Percentiles rank a stretch among this genome's conserved stretches.
Evolutionary conservation across 768 basidiomycete genomes (phyloP).

Genomic region (Chalciporus chontae): DNA sequence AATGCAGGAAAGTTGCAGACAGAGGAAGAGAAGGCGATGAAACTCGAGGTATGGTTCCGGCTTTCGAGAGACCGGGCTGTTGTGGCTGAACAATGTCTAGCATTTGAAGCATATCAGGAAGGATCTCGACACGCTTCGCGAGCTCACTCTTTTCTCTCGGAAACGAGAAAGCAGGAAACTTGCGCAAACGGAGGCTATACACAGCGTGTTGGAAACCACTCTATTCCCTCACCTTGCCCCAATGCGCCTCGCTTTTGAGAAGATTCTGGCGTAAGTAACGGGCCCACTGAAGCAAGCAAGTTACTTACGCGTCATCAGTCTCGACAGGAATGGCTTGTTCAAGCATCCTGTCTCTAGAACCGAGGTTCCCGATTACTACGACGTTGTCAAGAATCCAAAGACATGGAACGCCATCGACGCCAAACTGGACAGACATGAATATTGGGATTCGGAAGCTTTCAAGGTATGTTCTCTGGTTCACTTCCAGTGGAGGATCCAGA

Average conservation of each 20-base stretch:
- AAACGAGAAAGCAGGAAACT: constrained; percentile 84
- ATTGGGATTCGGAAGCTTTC: constrained; percentile 74
- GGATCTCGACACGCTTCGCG: constrained; percentile 73
- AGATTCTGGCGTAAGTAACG: constrained; percentile 59
- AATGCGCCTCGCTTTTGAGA: constrained; percentile 64
- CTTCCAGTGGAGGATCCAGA: neutral
- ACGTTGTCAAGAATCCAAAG: constrained; percentile 84
- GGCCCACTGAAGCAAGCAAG: neutral
- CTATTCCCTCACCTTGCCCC: constrained; percentile 65
- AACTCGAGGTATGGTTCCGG: constrained; percentile 62
- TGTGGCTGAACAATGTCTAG: constrained; percentile 25
- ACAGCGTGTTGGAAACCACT: constrained; percentile 56
- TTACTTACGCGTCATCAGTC: constrained; percentile 38
- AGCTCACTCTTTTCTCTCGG: constrained; percentile 60
- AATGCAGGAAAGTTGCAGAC: constrained; percentile 60
- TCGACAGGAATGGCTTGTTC: constrained; percentile 75
- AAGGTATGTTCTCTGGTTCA: constrained; percentile 40
- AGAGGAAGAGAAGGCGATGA: constrained; percentile 78
- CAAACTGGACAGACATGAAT: constrained; percentile 80
- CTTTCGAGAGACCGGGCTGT: neutral
- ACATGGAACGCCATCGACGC: constrained; percentile 78
- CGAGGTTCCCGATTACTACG: constrained; percentile 89
- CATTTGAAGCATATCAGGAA: constrained; percentile 60
- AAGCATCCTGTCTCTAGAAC: constrained; percentile 74
- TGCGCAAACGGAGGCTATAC: constrained; percentile 61